Conservation (phyloP, 352 stramenopile genomes). For the Pythium utonaiense region DNA sequence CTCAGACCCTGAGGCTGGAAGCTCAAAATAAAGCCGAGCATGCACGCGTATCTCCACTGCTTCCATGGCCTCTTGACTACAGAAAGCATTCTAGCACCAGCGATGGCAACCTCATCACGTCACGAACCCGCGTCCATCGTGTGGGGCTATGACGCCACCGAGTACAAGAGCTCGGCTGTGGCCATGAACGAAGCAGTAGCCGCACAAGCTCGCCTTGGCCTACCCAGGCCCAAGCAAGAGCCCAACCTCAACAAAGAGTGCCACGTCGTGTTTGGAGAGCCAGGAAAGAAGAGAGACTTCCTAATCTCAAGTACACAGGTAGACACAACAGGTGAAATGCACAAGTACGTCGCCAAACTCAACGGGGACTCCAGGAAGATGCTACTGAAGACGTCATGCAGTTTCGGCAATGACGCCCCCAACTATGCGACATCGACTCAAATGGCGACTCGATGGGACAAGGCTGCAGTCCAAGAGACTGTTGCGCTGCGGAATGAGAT, state of each 20-base stretch:
- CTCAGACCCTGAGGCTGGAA: slow-evolving; percentile 2
- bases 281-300: slow-evolving; percentile 56
- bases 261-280: slow-evolving; percentile 63
- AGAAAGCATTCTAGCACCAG: neutral
- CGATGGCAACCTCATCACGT: slow-evolving; percentile 21
- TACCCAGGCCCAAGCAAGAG: slow-evolving; percentile 29
- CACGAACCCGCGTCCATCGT: slow-evolving; percentile 61
- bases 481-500: slow-evolving; percentile 66
- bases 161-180: slow-evolving; percentile 49
- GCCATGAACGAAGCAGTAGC: slow-evolving; percentile 46
- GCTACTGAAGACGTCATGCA: slow-evolving; percentile 55
- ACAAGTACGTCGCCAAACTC: slow-evolving; percentile 57
- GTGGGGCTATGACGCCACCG: slow-evolving; percentile 50
- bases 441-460: slow-evolving; percentile 68
- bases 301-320: slow-evolving; percentile 44
- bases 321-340: slow-evolving; percentile 59
- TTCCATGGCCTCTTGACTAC: neutral
- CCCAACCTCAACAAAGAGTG: slow-evolving; percentile 48
- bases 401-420: slow-evolving; percentile 48
- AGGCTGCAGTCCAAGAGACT: slow-evolving; percentile 45
- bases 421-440: slow-evolving; percentile 60
- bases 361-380: slow-evolving; percentile 48
- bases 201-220: slow-evolving; percentile 5
- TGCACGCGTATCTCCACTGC: neutral
- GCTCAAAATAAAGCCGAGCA: neutral